Evolutionary conservation across 1,284 basidiomycete genomes (phyloP).

Genomic region (Pseudozyma pruni): DNA sequence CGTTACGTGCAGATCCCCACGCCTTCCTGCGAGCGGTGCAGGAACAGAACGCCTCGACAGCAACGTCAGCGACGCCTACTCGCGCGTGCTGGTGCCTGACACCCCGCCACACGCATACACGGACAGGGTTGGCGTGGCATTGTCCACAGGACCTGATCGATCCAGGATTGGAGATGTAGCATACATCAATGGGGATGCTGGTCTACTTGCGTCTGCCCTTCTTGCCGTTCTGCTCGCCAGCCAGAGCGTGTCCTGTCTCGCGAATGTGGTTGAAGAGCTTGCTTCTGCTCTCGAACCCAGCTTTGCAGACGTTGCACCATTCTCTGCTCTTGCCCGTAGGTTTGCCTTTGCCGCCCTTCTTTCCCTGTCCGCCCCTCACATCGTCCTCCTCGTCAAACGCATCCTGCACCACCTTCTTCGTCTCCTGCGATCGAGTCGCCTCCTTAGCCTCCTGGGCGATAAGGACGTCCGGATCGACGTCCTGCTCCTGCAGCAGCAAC

Average conservation of each 20-base stretch:
- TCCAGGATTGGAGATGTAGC: too few species aligned
- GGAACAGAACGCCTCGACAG: too few species aligned
- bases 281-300: constrained; percentile 77
- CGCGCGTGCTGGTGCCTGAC: too few species aligned
- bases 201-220: constrained; percentile 22
- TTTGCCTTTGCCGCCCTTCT: constrained; percentile 26
- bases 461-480: constrained; percentile 19
- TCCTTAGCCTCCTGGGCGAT: constrained; percentile 34
- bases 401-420: constrained; percentile 1
- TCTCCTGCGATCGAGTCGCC: background rate
- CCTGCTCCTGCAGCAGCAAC: constrained; percentile 40
- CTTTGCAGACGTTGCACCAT: constrained; percentile 79
- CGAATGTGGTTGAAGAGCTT: constrained; percentile 82
- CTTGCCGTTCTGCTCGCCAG: constrained; percentile 54
- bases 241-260: constrained; percentile 79
- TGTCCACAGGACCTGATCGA: too few species aligned
- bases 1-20: too few species aligned
- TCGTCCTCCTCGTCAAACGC: constrained; percentile 8
- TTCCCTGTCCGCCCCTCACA: constrained; percentile 13
- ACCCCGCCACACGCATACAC: too few species aligned
- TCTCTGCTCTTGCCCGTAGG: constrained; percentile 58
- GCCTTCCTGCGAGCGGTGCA: too few species aligned
- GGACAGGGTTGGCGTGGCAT: too few species aligned
- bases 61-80: too few species aligned
- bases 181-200: too few species aligned